A percentile compares a stretch with the other conserved stretches of the same genome.
Conservation (phyloP, 2,329 filamentous ascomycete species). For the Xylariaceae sp. region DNA sequence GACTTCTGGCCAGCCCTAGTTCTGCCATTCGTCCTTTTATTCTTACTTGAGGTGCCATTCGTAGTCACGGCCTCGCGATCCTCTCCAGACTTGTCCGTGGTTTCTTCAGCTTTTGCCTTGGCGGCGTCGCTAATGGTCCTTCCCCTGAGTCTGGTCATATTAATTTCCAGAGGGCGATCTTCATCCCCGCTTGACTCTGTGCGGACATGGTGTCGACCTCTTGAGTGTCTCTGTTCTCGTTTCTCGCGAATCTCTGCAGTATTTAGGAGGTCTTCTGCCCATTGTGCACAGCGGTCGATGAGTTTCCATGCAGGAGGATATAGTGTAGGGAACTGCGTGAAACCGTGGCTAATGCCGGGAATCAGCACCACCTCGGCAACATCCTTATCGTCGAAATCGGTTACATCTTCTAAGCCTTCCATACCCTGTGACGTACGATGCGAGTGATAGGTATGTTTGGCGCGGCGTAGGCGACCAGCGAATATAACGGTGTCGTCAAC, state of each 20-base stretch:
- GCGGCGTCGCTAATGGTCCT: slow-evolving; percentile 32
- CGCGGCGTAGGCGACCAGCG: slow-evolving; percentile 83
- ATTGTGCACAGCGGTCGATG: slow-evolving; percentile 77
- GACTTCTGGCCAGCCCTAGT: slow-evolving; percentile 45
- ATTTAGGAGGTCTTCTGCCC: slow-evolving; percentile 81
- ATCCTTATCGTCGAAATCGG: slow-evolving; percentile 74
- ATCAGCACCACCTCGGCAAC: slow-evolving; percentile 84
- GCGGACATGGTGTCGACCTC: slow-evolving; percentile 53
- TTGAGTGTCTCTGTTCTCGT: slow-evolving; percentile 32
- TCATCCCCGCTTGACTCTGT: slow-evolving; percentile 78
- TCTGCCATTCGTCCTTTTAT: slow-evolving; percentile 34
- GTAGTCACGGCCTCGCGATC: slow-evolving; percentile 5
- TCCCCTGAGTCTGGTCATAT: slow-evolving; percentile 57
- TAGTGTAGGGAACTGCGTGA: slow-evolving; percentile 86
- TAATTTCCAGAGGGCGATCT: slow-evolving; percentile 83
- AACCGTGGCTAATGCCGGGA: slow-evolving; percentile 90
- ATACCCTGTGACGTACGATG: slow-evolving; percentile 61
- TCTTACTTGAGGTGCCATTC: slow-evolving; percentile 32
- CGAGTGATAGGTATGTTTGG: slow-evolving; percentile 65
- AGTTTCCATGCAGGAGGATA: slow-evolving; percentile 92
- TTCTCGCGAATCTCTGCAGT: slow-evolving; percentile 53
- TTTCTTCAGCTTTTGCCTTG: slow-evolving; percentile 16
- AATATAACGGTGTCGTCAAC: slow-evolving; percentile 98
- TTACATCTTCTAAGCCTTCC: slow-evolving; percentile 52
- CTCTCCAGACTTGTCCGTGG: slow-evolving; percentile 29